These are phyloP conservation scores for Taphrina confusa DNA, from an alignment of 1,139 yeast genomes.

Conservation along the genomic window DNA sequence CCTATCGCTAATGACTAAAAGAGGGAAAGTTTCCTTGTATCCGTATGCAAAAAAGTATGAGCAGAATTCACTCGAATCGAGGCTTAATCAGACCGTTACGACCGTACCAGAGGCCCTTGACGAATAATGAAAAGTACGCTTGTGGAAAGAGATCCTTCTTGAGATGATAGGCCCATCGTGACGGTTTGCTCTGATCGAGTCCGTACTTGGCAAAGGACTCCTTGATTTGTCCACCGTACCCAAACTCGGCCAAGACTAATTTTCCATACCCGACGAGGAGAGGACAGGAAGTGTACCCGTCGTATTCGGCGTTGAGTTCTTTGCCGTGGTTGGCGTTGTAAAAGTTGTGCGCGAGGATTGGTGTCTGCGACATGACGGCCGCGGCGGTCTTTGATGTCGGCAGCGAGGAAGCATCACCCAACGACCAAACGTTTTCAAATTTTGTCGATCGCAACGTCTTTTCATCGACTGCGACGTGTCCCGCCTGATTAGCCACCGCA, in stretches of 20 bases:
- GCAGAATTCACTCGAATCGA: constrained; percentile 17
- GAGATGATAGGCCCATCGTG: constrained; percentile 34
- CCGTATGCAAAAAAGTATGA: neutral
- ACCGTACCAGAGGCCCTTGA: constrained; percentile 36
- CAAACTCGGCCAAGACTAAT: constrained; percentile 36
- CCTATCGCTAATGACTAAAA: too few species aligned
- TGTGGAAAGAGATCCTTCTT: constrained; percentile 36
- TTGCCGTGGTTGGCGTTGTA: constrained; percentile 29
- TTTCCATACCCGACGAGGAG: constrained; percentile 34
- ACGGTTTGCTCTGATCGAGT: constrained; percentile 34
- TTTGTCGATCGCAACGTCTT: constrained; percentile 34
- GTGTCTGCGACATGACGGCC: constrained; percentile 37
- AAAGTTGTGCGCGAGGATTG: constrained; percentile 36
- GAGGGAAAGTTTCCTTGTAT: too few species aligned
- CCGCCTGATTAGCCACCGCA: constrained; percentile 29
- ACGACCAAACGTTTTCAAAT: constrained; percentile 35
- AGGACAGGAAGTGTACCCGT: constrained; percentile 37
- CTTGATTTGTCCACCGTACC: constrained; percentile 31
- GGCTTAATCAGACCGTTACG: constrained; percentile 33
- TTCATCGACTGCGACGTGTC: constrained; percentile 35
- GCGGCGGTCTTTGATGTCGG: constrained; percentile 37
- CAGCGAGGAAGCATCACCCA: constrained; percentile 36
- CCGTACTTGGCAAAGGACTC: constrained; percentile 35
- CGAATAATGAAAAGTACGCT: constrained; percentile 31
- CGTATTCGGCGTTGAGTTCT: constrained; percentile 23